phyloP scores from a whole-genome alignment of 1,284 basidiomycete genomes.

The Fomitiporia mediterranea region DNA sequence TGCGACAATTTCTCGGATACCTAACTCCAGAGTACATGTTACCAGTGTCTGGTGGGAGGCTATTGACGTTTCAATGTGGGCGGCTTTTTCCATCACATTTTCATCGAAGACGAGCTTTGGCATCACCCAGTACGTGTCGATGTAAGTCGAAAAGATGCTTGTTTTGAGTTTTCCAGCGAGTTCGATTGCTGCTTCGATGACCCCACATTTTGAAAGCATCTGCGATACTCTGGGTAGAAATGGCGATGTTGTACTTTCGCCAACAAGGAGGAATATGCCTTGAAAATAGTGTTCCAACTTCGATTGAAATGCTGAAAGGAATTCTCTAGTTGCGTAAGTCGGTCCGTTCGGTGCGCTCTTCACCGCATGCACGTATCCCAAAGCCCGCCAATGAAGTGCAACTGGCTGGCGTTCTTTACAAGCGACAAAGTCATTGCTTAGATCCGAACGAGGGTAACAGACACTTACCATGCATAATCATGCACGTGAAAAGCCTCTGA shows the following conservation, averaged over 20 bases:
- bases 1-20: neutral
- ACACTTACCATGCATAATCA: neutral
- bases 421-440: neutral
- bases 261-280: neutral
- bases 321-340: neutral
- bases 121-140: neutral
- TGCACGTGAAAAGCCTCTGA: neutral
- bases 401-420: neutral
- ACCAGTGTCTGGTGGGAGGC: neutral
- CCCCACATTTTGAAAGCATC: neutral
- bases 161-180: slow-evolving; percentile 1
- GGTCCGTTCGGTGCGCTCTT: no score
- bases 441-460: neutral
- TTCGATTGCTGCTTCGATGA: neutral
- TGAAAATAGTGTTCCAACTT: neutral
- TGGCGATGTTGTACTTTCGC: neutral
- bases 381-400: slow-evolving; percentile 5
- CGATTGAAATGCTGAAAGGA: neutral
- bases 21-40: neutral
- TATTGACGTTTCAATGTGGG: neutral
- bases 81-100: slow-evolving; percentile 1
- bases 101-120: neutral
- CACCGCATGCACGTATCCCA: neutral
- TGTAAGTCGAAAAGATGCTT: neutral
- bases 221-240: neutral